phyloP scores from a whole-genome alignment of 129 eudicot species.

The Gnaphalium uliginosum region DNA sequence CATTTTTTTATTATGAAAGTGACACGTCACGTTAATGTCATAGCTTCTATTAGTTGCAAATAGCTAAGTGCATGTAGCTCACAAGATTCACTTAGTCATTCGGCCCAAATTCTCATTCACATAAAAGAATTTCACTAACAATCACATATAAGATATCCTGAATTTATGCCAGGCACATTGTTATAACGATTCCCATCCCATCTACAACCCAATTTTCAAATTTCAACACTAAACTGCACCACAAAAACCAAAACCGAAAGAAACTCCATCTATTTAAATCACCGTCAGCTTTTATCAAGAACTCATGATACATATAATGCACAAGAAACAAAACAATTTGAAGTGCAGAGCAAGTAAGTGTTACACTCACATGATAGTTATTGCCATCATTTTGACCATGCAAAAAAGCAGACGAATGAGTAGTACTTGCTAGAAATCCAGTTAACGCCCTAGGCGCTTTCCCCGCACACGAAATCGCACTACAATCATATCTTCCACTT shows the following conservation, averaged over 20 bases:
- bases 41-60: slow-evolving; percentile 10
- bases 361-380: slow-evolving; percentile 29
- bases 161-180: neutral
- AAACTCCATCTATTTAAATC: neutral
- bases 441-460: slow-evolving; percentile 86
- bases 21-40: neutral
- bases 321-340: neutral
- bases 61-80: slow-evolving; percentile 1
- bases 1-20: slow-evolving; percentile 11
- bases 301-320: neutral
- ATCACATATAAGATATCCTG: neutral
- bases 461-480: slow-evolving; percentile 67
- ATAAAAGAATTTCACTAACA: neutral
- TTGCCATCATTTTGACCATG: slow-evolving; percentile 32
- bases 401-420: slow-evolving; percentile 39
- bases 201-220: slow-evolving; percentile 8
- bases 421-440: slow-evolving; percentile 77
- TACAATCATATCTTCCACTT: slow-evolving; percentile 66
- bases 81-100: neutral
- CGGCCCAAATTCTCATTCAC: neutral
- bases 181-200: neutral
- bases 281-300: neutral
- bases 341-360: slow-evolving; percentile 23
- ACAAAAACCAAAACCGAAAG: no score
- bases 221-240: slow-evolving; percentile 1